Percentiles rank a stretch among this genome's conserved stretches.
Evolutionary conservation across 306 rosid species (phyloP).

Genomic region (Gleditsia sinensis): DNA sequence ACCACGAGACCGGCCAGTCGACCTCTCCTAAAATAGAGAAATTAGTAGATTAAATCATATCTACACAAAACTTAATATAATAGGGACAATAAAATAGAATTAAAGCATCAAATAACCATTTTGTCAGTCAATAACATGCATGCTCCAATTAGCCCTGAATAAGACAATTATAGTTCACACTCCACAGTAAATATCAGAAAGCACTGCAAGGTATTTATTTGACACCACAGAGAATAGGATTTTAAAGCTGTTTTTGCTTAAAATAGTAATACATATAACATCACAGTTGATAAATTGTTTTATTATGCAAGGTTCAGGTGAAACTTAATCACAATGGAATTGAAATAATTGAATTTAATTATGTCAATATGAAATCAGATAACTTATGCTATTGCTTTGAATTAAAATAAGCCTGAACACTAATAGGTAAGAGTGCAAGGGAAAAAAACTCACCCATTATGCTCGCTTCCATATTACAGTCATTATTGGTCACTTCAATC

Average conservation of each 20-base stretch:
- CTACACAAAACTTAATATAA: constrained; percentile 13
- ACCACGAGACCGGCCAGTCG: constrained; percentile 94
- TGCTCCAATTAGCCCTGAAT: not conserved
- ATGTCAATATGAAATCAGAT: not conserved
- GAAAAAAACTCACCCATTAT: not conserved
- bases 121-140: not conserved
- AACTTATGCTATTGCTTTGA: not conserved
- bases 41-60: constrained; percentile 14
- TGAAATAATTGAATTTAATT: not conserved
- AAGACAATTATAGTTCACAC: constrained; percentile 15
- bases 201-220: not conserved
- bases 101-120: not conserved
- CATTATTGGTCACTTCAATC: not conserved
- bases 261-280: no score
- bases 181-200: not conserved
- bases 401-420: not conserved
- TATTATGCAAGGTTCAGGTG: not conserved
- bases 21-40: constrained; percentile 63
- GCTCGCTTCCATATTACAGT: not conserved
- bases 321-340: not conserved
- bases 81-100: constrained; percentile 1
- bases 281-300: not conserved
- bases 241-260: not conserved
- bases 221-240: not conserved
- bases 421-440: not conserved